A percentile compares a stretch with the other conserved stretches of the same genome.
These are phyloP conservation scores for Daldinia vernicosa DNA, from an alignment of 495 filamentous ascomycete genomes.

Conservation along the genomic window DNA sequence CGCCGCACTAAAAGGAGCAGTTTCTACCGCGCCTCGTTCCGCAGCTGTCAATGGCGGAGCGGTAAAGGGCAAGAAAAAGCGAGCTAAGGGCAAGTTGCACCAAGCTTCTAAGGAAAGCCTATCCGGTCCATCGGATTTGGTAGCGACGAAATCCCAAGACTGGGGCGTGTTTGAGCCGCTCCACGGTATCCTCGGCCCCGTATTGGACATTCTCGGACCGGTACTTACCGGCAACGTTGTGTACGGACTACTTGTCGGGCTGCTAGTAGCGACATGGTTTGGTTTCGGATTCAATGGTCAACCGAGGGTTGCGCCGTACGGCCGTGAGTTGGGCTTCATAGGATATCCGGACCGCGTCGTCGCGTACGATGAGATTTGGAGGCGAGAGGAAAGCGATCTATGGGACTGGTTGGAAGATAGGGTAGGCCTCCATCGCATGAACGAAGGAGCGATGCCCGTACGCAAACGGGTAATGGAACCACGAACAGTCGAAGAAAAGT, in stretches of 20 bases:
- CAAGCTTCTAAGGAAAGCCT: constrained; percentile 52
- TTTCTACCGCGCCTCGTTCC: constrained; percentile 69
- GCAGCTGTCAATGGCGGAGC: constrained; percentile 50
- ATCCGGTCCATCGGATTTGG: constrained; percentile 57
- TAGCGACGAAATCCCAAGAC: constrained; percentile 54
- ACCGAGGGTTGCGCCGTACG: constrained; percentile 47
- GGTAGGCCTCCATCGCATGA: constrained; percentile 75
- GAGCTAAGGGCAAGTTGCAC: constrained; percentile 65
- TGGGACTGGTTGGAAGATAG: constrained; percentile 98
- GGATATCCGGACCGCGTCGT: constrained; percentile 72
- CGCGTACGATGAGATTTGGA: constrained; percentile 95
- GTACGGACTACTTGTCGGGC: constrained; percentile 66
- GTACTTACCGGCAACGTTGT: constrained; percentile 75
- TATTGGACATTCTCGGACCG: constrained; percentile 73
- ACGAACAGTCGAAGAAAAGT: constrained; percentile 59
- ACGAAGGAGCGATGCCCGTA: constrained; percentile 50
- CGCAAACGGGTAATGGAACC: constrained; percentile 56
- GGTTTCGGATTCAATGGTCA: constrained; percentile 56
- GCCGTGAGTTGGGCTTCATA: constrained; percentile 48
- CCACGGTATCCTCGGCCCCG: constrained; percentile 72
- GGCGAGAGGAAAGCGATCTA: constrained; percentile 84
- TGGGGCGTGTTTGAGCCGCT: constrained; percentile 88
- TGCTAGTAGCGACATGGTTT: constrained; percentile 67
- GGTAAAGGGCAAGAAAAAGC: constrained; percentile 62
- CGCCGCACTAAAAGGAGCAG: constrained; percentile 73